Base-by-base conservation (phyloP, 352 stramenopile species). In the Phytophthora foliorum region DNA sequence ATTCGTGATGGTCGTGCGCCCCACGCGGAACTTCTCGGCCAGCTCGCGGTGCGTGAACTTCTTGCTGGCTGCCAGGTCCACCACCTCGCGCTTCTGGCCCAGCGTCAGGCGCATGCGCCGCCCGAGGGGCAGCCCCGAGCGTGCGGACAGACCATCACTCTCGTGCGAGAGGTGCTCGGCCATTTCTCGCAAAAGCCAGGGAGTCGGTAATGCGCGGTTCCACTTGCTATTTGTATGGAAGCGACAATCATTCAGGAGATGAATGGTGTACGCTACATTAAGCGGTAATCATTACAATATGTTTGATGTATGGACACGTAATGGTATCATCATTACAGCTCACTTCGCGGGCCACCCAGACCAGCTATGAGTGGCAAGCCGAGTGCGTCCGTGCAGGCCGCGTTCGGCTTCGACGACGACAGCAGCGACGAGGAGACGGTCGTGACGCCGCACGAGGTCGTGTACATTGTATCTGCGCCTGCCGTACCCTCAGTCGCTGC, bases 31-130 rank as follows among this genome's bases (percentile, higher is more conserved):
- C 75, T 92, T 92, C 48, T 93, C 81, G 19, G 88, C 88, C 50
- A 95, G 66, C 62, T 95, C 86, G 27, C 85, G 85, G 64, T 94
- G 88, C 38, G 88, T 95, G 62, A 94, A 95, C 60, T 93, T 92
- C 67, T 94, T 92, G 66, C 88, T 94, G 8, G 84, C 83, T 4
- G 84, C 88, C 19, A 95, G 60, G 66, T 95, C 88, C 51, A 95
- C 81, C 36, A 95, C 86, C 62, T 94, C 84, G n/a, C 88, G 88
- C 72, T 94, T 95, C 68, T 94, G 88, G 1, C 88, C 88, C 4
- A 95, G 82, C 42, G 86, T 94, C 34, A 95, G 72, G 2, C 88
- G 86, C 82, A 92, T 90, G 52, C 88, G 86, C 9, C 83, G 69
- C 9, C 77, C 74, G 0, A 64, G 13, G 14, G 71, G 71, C 4